A percentile compares a stretch with the other conserved stretches of the same genome.
phyloP scores from a whole-genome alignment of 148 eudicot genomes.

The Pharnaceum exiguum region DNA sequence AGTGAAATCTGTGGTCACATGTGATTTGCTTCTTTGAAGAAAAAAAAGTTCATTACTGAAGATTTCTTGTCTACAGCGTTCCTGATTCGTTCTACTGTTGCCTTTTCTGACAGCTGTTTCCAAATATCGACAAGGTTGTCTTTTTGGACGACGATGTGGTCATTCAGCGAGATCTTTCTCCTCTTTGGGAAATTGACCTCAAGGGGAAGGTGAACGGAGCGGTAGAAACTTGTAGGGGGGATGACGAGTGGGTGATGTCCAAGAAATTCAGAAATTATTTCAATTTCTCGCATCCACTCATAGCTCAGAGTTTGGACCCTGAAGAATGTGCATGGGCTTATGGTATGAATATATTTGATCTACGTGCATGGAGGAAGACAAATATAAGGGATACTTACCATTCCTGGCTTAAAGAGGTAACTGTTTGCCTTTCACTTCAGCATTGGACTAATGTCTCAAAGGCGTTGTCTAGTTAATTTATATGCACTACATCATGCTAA shows the following conservation, averaged over 20 bases:
- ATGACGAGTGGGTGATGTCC: constrained; percentile 96
- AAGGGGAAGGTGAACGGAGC: constrained; percentile 96
- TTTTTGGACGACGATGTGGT: constrained; percentile 96
- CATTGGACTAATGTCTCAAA: too few species aligned
- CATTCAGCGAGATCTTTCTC: constrained; percentile 86
- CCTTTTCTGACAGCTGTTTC: constrained; percentile 68
- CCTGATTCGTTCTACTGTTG: constrained; percentile 3
- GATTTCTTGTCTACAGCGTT: neutral
- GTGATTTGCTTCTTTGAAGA: too few species aligned
- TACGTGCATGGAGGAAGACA: constrained; percentile 85
- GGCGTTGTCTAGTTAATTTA: too few species aligned
- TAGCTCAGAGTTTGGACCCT: constrained; percentile 71
- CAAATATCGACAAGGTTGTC: constrained; percentile 87
- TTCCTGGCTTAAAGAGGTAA: constrained; percentile 94
- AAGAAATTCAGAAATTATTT: constrained; percentile 84
- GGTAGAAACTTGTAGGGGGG: constrained; percentile 97
- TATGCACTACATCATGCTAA: too few species aligned
- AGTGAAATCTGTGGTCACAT: too few species aligned
- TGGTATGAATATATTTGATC: constrained; percentile 97
- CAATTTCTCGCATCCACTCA: constrained; percentile 92
- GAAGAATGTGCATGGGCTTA: constrained; percentile 99
- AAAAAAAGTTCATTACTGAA: neutral
- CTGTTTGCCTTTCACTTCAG: neutral
- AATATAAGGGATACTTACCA: constrained; percentile 84
- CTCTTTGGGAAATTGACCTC: constrained; percentile 92